Evolutionary conservation across 2,329 filamentous ascomycete species (phyloP).

Genomic region (Apiospora rasikravindrae): DNA sequence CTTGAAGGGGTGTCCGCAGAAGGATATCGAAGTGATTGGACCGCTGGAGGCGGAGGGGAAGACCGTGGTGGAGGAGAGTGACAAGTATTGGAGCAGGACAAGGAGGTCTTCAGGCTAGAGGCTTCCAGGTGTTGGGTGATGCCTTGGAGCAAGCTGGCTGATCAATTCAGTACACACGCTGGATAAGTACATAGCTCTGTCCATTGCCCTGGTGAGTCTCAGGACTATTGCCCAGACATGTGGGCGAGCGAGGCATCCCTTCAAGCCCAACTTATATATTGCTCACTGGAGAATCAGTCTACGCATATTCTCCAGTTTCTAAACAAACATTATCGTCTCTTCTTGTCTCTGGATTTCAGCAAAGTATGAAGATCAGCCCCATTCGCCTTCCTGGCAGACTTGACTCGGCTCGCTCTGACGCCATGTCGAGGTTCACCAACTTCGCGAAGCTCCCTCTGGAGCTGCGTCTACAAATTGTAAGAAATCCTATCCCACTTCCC

Average conservation of each 20-base stretch:
- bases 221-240: background rate
- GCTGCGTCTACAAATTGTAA: background rate
- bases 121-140: background rate
- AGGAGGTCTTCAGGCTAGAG: slow-evolving; percentile 24
- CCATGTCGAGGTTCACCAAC: background rate
- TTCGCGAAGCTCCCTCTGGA: background rate
- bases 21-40: slow-evolving; percentile 54
- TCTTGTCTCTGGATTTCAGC: background rate
- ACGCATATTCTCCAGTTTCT: background rate
- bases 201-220: background rate
- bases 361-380: no score
- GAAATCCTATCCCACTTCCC: background rate
- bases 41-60: slow-evolving; percentile 51
- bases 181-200: no score
- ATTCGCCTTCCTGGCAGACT: background rate
- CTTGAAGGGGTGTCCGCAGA: slow-evolving; percentile 51
- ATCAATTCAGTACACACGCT: background rate
- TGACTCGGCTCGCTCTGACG: background rate
- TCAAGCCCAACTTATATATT: background rate
- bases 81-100: slow-evolving; percentile 49
- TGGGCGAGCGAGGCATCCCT: background rate
- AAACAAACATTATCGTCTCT: background rate
- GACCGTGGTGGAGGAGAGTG: slow-evolving; percentile 50
- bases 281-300: background rate
- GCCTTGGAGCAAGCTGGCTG: background rate